phyloP scores from a whole-genome alignment of 2,329 filamentous ascomycete species.

The Phyllosticta paracitricarpa region DNA sequence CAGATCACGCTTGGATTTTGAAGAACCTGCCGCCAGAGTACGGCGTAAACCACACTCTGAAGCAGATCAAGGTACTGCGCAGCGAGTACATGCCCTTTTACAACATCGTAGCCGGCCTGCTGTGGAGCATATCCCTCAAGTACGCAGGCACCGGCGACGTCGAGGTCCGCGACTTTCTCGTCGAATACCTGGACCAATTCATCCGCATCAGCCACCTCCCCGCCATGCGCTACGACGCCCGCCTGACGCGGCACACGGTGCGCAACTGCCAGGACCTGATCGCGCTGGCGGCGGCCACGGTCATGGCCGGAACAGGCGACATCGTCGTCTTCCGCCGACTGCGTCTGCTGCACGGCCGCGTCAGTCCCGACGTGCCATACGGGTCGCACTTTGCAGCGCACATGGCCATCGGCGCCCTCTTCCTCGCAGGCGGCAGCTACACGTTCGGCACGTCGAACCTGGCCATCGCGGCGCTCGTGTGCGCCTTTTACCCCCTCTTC shows the following conservation, averaged over 20 bases:
- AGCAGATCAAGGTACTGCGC: slow-evolving; percentile 50
- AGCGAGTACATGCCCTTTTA: slow-evolving; percentile 86
- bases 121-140: slow-evolving; percentile 51
- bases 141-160: slow-evolving; percentile 44
- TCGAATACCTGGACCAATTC: slow-evolving; percentile 79
- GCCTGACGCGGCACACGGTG: slow-evolving; percentile 70
- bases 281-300: slow-evolving; percentile 69
- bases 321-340: slow-evolving; percentile 74
- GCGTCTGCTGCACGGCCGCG: slow-evolving; percentile 76
- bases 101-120: slow-evolving; percentile 81
- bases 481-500: slow-evolving; percentile 90
- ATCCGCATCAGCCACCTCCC: slow-evolving; percentile 63
- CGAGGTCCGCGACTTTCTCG: slow-evolving; percentile 66
- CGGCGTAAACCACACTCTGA: slow-evolving; percentile 50
- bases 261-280: slow-evolving; percentile 86
- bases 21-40: slow-evolving; percentile 64
- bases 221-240: slow-evolving; percentile 64
- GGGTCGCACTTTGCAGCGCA: slow-evolving; percentile 90
- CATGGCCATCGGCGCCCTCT: slow-evolving; percentile 81
- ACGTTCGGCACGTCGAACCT: slow-evolving; percentile 85
- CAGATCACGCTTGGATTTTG: slow-evolving; percentile 64
- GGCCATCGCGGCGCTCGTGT: slow-evolving; percentile 74
- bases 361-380: slow-evolving; percentile 76
- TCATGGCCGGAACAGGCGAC: slow-evolving; percentile 96
- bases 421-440: slow-evolving; percentile 83